Evolutionary conservation across 2,329 filamentous ascomycete species (phyloP).

Genomic region (Ophiostoma piceae): DNA sequence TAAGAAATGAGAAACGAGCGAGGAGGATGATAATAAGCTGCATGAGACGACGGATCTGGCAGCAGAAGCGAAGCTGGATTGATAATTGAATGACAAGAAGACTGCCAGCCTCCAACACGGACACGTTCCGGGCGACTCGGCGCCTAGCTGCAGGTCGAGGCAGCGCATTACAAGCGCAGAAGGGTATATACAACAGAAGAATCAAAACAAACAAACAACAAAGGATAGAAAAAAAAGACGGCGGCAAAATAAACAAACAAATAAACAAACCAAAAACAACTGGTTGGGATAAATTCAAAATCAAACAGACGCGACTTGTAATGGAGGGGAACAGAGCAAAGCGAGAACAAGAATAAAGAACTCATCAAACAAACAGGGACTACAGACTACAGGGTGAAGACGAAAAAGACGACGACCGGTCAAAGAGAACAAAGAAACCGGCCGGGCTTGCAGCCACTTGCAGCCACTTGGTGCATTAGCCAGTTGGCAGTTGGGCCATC

Average conservation of each 20-base stretch:
- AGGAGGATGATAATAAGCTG: background rate
- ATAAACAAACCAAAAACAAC: too few relatives aligned
- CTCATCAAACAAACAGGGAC: background rate
- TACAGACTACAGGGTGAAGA: background rate
- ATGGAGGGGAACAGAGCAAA: background rate
- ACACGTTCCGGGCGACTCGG: background rate
- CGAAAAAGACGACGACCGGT: conserved; percentile 2
- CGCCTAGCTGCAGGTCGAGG: conserved; percentile 5
- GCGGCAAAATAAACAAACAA: too few relatives aligned
- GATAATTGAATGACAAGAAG: background rate
- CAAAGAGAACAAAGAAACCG: conserved; percentile 16
- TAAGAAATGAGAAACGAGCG: background rate
- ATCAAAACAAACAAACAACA: background rate
- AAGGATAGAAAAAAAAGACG: background rate
- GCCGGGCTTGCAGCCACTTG: background rate
- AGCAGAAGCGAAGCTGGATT: background rate
- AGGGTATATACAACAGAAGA: too few relatives aligned
- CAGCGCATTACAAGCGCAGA: too few relatives aligned
- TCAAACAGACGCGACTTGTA: background rate
- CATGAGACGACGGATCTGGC: background rate
- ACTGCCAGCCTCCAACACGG: background rate
- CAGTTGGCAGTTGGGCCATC: background rate
- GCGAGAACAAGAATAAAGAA: background rate
- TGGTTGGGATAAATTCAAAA: too few relatives aligned
- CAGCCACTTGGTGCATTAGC: background rate